These are phyloP conservation scores for Ampelomyces quisqualis DNA, from an alignment of 2,329 filamentous ascomycete species.

Conservation along the genomic window DNA sequence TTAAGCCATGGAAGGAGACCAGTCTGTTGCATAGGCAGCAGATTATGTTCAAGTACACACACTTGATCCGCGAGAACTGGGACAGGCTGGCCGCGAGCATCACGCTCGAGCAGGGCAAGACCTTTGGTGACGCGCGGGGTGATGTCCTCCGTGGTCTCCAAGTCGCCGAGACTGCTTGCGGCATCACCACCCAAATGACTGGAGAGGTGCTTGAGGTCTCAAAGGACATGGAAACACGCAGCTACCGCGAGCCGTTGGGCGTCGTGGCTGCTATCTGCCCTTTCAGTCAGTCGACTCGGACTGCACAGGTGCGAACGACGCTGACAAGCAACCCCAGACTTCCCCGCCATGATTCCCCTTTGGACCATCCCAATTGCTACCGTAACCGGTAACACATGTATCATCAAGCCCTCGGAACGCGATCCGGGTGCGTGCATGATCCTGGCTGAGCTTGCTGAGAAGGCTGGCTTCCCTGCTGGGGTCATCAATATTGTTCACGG, in stretches of 20 bases:
- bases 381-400: conserved; percentile 78
- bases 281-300: conserved; percentile 63
- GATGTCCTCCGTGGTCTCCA: conserved; percentile 81
- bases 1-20: conserved; percentile 70
- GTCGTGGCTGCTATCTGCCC: conserved; percentile 83
- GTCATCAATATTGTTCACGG: conserved; percentile 84
- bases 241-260: conserved; percentile 77
- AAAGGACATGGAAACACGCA: conserved; percentile 87
- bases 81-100: conserved; percentile 81
- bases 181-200: conserved; percentile 77
- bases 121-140: conserved; percentile 77
- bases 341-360: conserved; percentile 90
- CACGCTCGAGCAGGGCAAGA: conserved; percentile 86
- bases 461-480: conserved; percentile 79
- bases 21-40: conserved; percentile 74
- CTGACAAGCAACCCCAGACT: conserved; percentile 58
- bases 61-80: conserved; percentile 80
- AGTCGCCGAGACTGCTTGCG: conserved; percentile 80
- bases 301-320: not conserved
- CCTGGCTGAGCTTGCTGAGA: conserved; percentile 73
- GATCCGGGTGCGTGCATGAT: conserved; percentile 86
- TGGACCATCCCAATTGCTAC: conserved; percentile 87
- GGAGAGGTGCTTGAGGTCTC: conserved; percentile 82
- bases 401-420: conserved; percentile 84
- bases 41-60: conserved; percentile 85